Conservation (phyloP, 2,329 filamentous ascomycete species). For the Arachnomyces sp. region DNA sequence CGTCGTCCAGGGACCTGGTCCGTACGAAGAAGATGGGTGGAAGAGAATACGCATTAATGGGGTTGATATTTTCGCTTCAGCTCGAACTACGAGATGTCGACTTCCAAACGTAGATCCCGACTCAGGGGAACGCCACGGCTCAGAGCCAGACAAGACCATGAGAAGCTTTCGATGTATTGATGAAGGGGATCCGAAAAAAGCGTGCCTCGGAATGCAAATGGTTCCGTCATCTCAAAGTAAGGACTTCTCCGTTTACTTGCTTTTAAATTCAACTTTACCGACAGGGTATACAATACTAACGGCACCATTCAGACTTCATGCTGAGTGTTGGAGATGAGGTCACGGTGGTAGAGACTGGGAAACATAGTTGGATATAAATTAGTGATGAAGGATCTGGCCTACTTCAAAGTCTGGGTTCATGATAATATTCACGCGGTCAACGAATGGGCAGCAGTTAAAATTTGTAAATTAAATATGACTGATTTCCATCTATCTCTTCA, state of each 20-base stretch:
- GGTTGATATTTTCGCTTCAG: constrained; percentile 41
- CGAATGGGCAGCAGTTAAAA: too few relatives aligned
- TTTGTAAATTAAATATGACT: too few relatives aligned
- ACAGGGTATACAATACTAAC: background rate
- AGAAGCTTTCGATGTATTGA: constrained; percentile 46
- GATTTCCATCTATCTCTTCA: too few relatives aligned
- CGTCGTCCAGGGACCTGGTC: constrained; percentile 44
- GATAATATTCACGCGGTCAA: too few relatives aligned
- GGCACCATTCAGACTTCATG: constrained; percentile 21
- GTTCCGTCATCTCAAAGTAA: constrained; percentile 26
- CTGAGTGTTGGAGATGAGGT: constrained; percentile 34
- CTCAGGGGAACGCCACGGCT: constrained; percentile 42
- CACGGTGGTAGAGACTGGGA: constrained; percentile 33
- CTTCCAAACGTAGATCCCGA: constrained; percentile 53
- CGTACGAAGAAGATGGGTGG: constrained; percentile 53
- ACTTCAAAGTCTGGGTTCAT: too few relatives aligned
- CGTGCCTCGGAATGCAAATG: constrained; percentile 49
- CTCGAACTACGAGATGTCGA: constrained; percentile 51
- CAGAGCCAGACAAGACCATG: constrained; percentile 44
- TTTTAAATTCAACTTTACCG: background rate
- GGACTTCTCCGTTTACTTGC: constrained; percentile 8
- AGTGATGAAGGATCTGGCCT: too few relatives aligned
- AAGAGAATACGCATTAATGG: constrained; percentile 39
- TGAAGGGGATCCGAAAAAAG: constrained; percentile 39
- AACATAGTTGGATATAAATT: constrained; percentile 25